Percentiles rank a stretch among this genome's conserved stretches.
These are phyloP conservation scores for Herpetospermum pedunculosum DNA, from an alignment of 306 rosid species.

Conservation along the genomic window DNA sequence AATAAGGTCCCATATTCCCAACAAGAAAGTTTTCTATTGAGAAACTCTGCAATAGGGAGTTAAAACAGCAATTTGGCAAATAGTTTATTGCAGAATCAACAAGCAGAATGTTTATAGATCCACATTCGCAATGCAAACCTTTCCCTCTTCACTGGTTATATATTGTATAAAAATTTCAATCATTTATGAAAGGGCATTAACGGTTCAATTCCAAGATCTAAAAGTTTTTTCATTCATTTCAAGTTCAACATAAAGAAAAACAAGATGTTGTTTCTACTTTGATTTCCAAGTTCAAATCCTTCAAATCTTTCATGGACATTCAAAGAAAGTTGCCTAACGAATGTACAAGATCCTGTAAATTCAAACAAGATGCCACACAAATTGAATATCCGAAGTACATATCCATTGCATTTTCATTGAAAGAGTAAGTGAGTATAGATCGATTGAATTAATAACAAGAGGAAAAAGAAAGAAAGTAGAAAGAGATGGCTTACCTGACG, in stretches of 20 bases:
- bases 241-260: not conserved
- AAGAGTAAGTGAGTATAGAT: not conserved
- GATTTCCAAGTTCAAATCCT: not conserved
- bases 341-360: not conserved
- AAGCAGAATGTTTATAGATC: not conserved
- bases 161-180: too few relatives aligned
- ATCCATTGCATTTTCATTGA: not conserved
- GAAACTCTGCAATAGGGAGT: too few relatives aligned
- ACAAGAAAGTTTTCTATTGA: not conserved
- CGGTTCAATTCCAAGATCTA: not conserved
- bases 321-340: not conserved
- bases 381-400: not conserved
- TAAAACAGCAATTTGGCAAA: not conserved
- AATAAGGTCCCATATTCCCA: not conserved
- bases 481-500: conserved; percentile 52
- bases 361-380: not conserved
- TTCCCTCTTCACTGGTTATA: too few relatives aligned
- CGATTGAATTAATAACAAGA: not conserved
- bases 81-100: not conserved
- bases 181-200: not conserved
- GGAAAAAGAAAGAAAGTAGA: not conserved
- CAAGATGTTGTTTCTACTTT: not conserved
- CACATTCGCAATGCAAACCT: too few relatives aligned
- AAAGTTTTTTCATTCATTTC: not conserved
- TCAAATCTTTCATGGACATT: not conserved